Base-by-base conservation (phyloP, 1,139 yeast genomes). In the Geotrichum macrosporum region DNA sequence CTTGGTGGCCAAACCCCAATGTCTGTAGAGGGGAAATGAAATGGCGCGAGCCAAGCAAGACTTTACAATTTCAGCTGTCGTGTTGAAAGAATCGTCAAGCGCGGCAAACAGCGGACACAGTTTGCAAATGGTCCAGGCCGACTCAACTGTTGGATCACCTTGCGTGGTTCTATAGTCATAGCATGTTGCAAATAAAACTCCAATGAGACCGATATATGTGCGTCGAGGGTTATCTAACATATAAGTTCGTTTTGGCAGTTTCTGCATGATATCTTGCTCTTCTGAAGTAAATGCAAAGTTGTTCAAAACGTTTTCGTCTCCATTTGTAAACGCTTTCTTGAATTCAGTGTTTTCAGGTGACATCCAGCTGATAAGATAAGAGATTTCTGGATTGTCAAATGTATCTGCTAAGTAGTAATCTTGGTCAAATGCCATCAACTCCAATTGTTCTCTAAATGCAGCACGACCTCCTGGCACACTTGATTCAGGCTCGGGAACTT, bases 71-170 rank as follows among this genome's bases (percentile, higher is more conserved):
- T 81, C 77, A 44, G 68, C 69, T 31, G 88, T 65, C 41, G 77
- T 65, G 67, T 65, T 24, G 71, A 72, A 39, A 71, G 64, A 27
- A 76, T 63, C 69, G 61, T 88, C 97, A 35, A 92, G 68, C 54
- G 75, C 79, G 5, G 89, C 64, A 33, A 89, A 67, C 57, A 86
- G 92, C 0, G 97, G 95, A 0, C 81, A 70, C 30, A 92, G 62
- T 57, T 83, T 87, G 1, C 97, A 97, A 12, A 92, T 75, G 0
- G 94, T 82, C 98, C 97, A 92, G 0, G 94, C 88, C 52, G 95
- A 84, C 65, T 92, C 98, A 6, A 84, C 80, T 18, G 80, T 86
- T 46, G 80, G 78, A 19, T 84, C 94, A 8, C 94, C 95, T 58
- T 74, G 77, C 24, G 80, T 83, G 46, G 84, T 84, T 33, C 96